Conservation (phyloP, 352 stramenopile genomes). For the Phytophthora hybrid region DNA sequence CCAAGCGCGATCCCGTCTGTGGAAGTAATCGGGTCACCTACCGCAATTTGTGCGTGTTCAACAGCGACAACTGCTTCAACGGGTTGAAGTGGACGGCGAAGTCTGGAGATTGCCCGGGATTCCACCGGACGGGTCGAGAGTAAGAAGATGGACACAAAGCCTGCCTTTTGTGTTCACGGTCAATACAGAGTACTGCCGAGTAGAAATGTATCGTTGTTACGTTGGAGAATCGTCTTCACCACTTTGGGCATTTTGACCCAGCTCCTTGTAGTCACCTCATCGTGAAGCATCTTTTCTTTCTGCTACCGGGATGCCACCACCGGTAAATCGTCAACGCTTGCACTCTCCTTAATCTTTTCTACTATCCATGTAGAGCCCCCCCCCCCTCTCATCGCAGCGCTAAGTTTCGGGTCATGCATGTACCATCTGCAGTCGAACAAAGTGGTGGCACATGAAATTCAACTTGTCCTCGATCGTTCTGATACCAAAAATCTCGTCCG, state of each 20-base stretch:
- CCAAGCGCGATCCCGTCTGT: background rate
- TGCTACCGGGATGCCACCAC: background rate
- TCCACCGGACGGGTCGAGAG: background rate
- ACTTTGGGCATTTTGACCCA: too few relatives aligned
- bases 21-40: background rate
- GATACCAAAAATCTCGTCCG: conserved; percentile 11
- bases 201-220: too few relatives aligned
- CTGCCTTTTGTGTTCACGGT: background rate
- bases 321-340: background rate
- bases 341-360: background rate
- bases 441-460: conserved; percentile 23
- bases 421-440: conserved; percentile 22
- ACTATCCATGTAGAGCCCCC: background rate
- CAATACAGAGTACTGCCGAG: background rate
- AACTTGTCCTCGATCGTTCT: conserved; percentile 23
- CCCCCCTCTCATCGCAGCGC: conserved; percentile 4
- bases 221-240: too few relatives aligned
- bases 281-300: background rate
- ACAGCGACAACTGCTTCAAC: background rate
- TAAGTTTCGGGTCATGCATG: conserved; percentile 5
- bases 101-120: background rate
- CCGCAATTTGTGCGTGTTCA: background rate
- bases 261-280: background rate
- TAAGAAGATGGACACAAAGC: background rate
- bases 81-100: background rate